Evolutionary conservation across 2,329 filamentous ascomycete genomes (phyloP).

Genomic region (Calonectria crousiana): DNA sequence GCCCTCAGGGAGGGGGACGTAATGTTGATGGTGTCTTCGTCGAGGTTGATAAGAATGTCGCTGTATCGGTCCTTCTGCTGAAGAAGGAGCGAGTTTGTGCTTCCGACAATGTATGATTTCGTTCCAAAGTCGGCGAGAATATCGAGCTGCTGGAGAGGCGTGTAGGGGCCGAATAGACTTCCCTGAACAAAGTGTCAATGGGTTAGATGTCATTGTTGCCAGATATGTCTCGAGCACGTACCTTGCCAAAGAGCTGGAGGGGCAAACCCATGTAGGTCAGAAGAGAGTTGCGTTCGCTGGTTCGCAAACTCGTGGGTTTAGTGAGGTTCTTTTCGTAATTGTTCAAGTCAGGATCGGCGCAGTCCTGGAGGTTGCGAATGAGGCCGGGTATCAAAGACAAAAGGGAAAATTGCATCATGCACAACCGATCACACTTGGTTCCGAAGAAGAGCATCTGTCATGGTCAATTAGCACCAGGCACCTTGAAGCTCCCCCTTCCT

Average conservation of each 20-base stretch:
- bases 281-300: constrained; percentile 90
- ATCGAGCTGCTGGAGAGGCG: constrained; percentile 94
- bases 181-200: constrained; percentile 65
- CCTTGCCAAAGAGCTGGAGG: constrained; percentile 94
- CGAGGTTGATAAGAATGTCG: constrained; percentile 95
- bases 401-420: constrained; percentile 98
- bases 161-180: constrained; percentile 96
- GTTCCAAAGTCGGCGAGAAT: constrained; percentile 93
- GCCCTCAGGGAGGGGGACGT: constrained; percentile 81
- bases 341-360: constrained; percentile 92
- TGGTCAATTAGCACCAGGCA: constrained; percentile 22
- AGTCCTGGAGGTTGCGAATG: constrained; percentile 92
- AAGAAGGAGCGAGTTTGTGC: constrained; percentile 92
- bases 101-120: constrained; percentile 97
- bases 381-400: constrained; percentile 95
- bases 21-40: constrained; percentile 88
- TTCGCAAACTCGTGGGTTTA: constrained; percentile 86
- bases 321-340: constrained; percentile 80
- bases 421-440: constrained; percentile 93
- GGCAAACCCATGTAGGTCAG: constrained; percentile 95
- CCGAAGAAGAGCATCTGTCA: constrained; percentile 96
- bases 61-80: constrained; percentile 97
- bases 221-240: constrained; percentile 46
- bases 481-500: background rate
- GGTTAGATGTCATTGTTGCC: background rate